Base-by-base conservation (phyloP, 176 grass and related monocot species). In the Themeda triandra region DNA sequence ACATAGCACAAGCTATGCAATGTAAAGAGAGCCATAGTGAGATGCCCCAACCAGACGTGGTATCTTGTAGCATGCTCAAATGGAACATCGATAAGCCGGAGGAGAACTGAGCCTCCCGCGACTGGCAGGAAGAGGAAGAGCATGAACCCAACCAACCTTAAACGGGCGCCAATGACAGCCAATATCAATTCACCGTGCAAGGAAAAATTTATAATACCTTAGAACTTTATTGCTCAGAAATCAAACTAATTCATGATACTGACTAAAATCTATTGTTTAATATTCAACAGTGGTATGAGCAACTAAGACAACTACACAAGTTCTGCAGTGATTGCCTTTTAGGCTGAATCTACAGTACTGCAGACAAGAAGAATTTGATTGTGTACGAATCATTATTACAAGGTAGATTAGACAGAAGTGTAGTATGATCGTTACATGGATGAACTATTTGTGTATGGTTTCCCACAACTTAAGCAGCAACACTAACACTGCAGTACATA, bases 41-140 rank as follows among this genome's bases (percentile, higher is more conserved):
- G 96, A 86, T 98, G 96, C 66, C 96, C 96, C n/a, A 98, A 79
- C 96, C 96, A 98, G 49, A 98, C 89, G 51, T 95, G 96, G 85
- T 98, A 98, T 92, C 91, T 91, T 23, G 96, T 98, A 64, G 91
- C 96, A 87, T 98, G 96, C 89, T 98, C 93, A 79, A 98, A 98
- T 66, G 96, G 96, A 84, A 95, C 94, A 46, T 98, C 96, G 12
- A 98, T 91, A 74, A 98, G 82, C 33, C 96, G 93, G 64, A 98
- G 91, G 87, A 98, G 93, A 92, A 95, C 91, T 24, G 96, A 98
- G 63, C 96, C 96, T 77, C 96, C 88, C 0, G 93, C 80, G 23
- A 98, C 86, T 41, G 96, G 96, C 33, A 98, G 87, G 80, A 98
- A 98, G 24, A 98, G 65, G 88, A 98, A 98, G 75, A 85, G 14